Conservation (phyloP, 345 rosid genomes). For the Salix dunnii region DNA sequence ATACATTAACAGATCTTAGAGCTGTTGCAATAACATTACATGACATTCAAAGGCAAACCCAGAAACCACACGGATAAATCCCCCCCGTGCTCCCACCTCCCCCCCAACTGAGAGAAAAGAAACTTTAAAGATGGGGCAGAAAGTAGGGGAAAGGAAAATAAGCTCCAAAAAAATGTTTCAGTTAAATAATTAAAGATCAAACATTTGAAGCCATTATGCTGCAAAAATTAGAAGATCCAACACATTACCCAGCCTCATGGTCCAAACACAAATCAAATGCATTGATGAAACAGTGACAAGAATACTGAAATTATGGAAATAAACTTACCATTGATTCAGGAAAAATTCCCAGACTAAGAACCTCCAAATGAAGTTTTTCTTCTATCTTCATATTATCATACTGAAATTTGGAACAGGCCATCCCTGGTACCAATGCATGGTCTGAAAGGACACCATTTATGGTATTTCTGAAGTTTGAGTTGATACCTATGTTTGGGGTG, state of each 20-base stretch:
- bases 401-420: conserved; percentile 47
- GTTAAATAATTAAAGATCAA: background rate
- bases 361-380: conserved; percentile 73
- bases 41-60: conserved; percentile 3
- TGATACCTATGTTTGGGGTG: conserved; percentile 34
- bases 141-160: background rate
- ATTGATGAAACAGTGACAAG: conserved; percentile 2
- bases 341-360: conserved; percentile 78
- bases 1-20: background rate
- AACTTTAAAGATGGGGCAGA: background rate
- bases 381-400: conserved; percentile 56
- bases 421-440: conserved; percentile 34
- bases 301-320: background rate
- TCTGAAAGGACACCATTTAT: conserved; percentile 45
- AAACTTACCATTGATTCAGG: conserved; percentile 68
- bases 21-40: conserved; percentile 6
- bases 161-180: background rate
- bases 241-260: background rate
- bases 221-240: background rate
- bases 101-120: background rate
- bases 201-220: conserved; percentile 4
- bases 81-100: background rate
- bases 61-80: background rate
- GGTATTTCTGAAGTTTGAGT: conserved; percentile 39
- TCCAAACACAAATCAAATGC: background rate